Percentiles rank a stretch among this genome's conserved stretches.
Conservation (phyloP, 805 yeast species). For the Suhomyces sp. region DNA sequence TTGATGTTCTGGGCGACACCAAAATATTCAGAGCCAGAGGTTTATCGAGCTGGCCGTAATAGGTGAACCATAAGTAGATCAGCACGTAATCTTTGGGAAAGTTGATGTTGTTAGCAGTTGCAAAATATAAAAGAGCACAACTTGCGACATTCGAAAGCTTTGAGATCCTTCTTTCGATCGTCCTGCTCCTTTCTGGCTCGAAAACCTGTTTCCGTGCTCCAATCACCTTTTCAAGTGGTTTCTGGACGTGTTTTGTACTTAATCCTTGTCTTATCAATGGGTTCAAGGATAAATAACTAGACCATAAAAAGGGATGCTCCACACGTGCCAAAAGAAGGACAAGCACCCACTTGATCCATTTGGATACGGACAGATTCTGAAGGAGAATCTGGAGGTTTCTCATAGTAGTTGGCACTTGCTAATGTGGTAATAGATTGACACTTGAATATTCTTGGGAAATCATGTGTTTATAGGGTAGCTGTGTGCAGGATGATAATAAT, state of each 20-base stretch:
- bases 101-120: slow-evolving; percentile 21
- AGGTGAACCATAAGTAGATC: slow-evolving; percentile 32
- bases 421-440: too few species aligned
- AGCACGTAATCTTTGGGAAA: slow-evolving; percentile 41
- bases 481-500: too few species aligned
- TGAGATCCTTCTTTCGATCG: slow-evolving; percentile 16
- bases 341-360: slow-evolving; percentile 30
- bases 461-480: too few species aligned
- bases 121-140: slow-evolving; percentile 25
- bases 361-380: slow-evolving; percentile 14
- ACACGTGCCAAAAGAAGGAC: slow-evolving; percentile 24
- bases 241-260: background rate
- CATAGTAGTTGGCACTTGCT: too few species aligned
- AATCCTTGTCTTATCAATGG: slow-evolving; percentile 20
- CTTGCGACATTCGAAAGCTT: slow-evolving; percentile 25
- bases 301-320: slow-evolving; percentile 25
- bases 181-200: slow-evolving; percentile 5
- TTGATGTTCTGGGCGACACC: slow-evolving; percentile 27
- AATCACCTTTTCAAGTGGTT: background rate
- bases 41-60: slow-evolving; percentile 32
- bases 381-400: slow-evolving; percentile 1
- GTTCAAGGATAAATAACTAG: slow-evolving; percentile 33
- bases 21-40: slow-evolving; percentile 31
- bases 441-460: too few species aligned
- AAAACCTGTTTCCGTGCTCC: slow-evolving; percentile 1